phyloP scores from a whole-genome alignment of 2,329 filamentous ascomycete genomes.

The Boeremia lycopersici region DNA sequence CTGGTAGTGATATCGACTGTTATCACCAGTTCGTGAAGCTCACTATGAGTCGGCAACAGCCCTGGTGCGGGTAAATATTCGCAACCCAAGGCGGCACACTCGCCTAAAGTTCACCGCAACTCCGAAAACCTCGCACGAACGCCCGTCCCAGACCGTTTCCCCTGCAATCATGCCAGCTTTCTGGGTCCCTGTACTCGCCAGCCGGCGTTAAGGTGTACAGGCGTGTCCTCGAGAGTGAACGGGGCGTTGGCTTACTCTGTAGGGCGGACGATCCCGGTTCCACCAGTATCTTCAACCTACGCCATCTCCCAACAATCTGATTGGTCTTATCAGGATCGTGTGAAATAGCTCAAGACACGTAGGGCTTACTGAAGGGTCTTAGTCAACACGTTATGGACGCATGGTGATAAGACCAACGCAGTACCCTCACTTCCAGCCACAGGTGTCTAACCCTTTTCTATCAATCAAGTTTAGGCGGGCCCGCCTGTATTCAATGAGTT shows the following conservation, averaged over 20 bases:
- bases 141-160: background rate
- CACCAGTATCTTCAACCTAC: slow-evolving; percentile 9
- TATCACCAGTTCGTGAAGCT: background rate
- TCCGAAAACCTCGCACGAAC: background rate
- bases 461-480: slow-evolving; percentile 26
- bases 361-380: slow-evolving; percentile 43
- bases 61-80: background rate
- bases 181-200: background rate
- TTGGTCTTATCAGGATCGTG: slow-evolving; percentile 1
- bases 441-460: slow-evolving; percentile 19
- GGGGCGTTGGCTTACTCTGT: slow-evolving; percentile 1
- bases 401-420: slow-evolving; percentile 43
- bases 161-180: background rate
- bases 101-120: slow-evolving; percentile 6
- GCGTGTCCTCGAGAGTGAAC: background rate
- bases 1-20: background rate
- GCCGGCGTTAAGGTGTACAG: background rate
- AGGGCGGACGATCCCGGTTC: slow-evolving; percentile 8
- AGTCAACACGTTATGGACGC: slow-evolving; percentile 39
- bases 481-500: slow-evolving; percentile 23
- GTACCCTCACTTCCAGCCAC: slow-evolving; percentile 23
- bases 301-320: slow-evolving; percentile 5
- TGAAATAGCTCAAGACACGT: slow-evolving; percentile 11
- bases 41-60: background rate
- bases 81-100: slow-evolving; percentile 1